Conservation (phyloP, 345 rosid genomes). For the Lumnitzera littorea region DNA sequence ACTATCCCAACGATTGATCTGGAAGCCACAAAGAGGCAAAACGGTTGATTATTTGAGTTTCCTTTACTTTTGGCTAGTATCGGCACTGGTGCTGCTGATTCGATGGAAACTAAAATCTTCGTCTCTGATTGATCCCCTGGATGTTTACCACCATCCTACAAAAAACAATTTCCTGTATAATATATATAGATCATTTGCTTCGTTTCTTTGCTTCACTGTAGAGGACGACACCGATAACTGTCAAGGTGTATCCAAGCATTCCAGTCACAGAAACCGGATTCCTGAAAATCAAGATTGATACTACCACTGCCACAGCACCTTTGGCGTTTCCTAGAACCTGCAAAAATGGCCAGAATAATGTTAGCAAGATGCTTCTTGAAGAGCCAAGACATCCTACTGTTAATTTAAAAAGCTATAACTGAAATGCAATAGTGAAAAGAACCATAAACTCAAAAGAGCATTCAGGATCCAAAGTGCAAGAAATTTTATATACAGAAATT, state of each 20-base stretch:
- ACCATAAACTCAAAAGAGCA: no score
- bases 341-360: slow-evolving; percentile 2
- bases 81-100: no score
- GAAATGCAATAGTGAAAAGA: no score
- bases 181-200: slow-evolving; percentile 37
- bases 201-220: slow-evolving; percentile 98
- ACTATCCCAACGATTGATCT: slow-evolving; percentile 16
- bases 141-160: no score
- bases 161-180: no score
- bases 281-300: slow-evolving; percentile 87
- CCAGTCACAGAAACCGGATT: slow-evolving; percentile 98
- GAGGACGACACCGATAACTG: slow-evolving; percentile 84
- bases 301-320: slow-evolving; percentile 98
- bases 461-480: no score
- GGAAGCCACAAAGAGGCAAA: slow-evolving; percentile 22
- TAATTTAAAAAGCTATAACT: no score
- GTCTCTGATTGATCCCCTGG: no score
- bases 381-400: no score
- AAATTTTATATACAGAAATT: no score
- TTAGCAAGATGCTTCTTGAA: no score
- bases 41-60: slow-evolving; percentile 26
- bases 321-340: slow-evolving; percentile 99
- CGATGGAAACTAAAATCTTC: no score
- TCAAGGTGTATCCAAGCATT: slow-evolving; percentile 89
- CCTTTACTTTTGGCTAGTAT: slow-evolving; percentile 27